phyloP scores from a whole-genome alignment of 2,329 filamentous ascomycete species.

The Aspergillus intermedius region DNA sequence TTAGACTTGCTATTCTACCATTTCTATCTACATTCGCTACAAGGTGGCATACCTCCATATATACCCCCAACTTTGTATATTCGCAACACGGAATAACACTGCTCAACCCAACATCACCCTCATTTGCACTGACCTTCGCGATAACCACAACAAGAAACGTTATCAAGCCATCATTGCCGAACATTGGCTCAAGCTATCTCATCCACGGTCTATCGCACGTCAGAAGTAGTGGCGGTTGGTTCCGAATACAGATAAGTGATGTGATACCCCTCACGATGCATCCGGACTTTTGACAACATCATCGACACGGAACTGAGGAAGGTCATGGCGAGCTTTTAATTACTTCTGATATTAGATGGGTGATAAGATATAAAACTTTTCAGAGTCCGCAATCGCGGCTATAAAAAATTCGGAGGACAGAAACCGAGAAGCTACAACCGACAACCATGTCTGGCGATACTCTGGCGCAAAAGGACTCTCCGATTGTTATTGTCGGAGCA shows the following conservation, averaged over 20 bases:
- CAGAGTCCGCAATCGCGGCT: background rate
- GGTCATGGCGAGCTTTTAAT: background rate
- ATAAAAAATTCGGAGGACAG: background rate
- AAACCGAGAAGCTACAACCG: background rate
- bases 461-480: slow-evolving; percentile 4
- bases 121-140: background rate
- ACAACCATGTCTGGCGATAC: background rate
- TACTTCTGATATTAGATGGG: background rate
- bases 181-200: background rate
- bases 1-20: background rate
- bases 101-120: background rate
- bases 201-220: background rate
- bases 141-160: background rate
- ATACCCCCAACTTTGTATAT: background rate
- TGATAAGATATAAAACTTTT: no score
- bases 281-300: no score
- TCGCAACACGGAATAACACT: no score
- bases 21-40: background rate
- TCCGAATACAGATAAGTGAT: background rate
- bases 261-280: background rate
- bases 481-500: slow-evolving; percentile 38
- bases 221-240: background rate
- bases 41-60: background rate
- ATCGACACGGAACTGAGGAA: background rate
- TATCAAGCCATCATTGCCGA: background rate